Base-by-base conservation (phyloP, 257 asterid genomes). In the Perilla frutescens region DNA sequence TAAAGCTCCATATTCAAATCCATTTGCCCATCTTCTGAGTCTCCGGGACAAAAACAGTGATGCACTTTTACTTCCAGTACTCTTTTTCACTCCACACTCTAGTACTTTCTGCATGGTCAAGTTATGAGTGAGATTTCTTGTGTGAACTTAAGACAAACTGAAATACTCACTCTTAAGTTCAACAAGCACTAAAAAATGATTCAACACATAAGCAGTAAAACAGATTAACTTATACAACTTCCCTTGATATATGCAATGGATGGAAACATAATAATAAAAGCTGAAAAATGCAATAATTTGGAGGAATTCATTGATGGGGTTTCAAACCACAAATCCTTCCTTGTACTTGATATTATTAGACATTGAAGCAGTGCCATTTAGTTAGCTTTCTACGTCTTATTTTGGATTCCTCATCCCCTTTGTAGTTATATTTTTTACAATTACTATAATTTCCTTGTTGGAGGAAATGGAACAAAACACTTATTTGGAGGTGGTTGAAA, bases 71-170 rank as follows among this genome's bases (percentile, higher is more conserved):
- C 47, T 60, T 57, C 97, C 90, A 45, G 79, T 81, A 59, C 63
- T 84, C 79, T 77, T 95, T 80, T 84, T 92, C 64, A 81, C 96
- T 76, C 99, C 99, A 74, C 89, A 85, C 66, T 95, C 99, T 66
- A 95, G 72, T 68, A 87, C 82, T 81, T 87, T 85, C 98, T 95
- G 92, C 67, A 77, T 14, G 62, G 26, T 76, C 68, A 79, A 76
- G 55, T 61, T 67, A 63, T 37, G 66, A 76, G 63, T 67, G 37
- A 45, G 64, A 50, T n/a, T 67, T 34, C 55, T 75, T 56, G 64
- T 59, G 65, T 64, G 66, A 66, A 57, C 68, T 39, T 65, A 12
- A 37, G 36, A 61, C 55, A 14, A 48, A 34, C 11, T 3, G 29
- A 56, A 40, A 50, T 51, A 79, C 47, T n/a, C 67, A 51, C 15